phyloP scores from a whole-genome alignment of 148 eudicot species.

The Beta vulgaris region DNA sequence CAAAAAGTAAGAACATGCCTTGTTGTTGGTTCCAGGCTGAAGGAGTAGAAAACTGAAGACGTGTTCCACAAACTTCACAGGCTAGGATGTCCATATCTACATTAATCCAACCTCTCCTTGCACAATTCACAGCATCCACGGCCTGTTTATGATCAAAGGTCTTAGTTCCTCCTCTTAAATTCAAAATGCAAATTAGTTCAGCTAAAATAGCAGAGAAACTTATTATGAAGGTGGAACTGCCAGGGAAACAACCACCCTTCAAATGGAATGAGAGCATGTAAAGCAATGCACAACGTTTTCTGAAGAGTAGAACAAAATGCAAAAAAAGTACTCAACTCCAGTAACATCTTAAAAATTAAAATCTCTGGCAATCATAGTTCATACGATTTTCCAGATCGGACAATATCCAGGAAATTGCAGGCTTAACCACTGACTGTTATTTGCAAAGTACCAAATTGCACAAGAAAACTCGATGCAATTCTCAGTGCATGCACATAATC shows the following conservation, averaged over 20 bases:
- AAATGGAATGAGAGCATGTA: background rate
- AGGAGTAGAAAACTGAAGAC: constrained; percentile 79
- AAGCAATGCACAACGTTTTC: background rate
- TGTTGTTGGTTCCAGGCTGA: constrained; percentile 75
- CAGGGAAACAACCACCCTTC: background rate
- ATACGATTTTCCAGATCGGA: background rate
- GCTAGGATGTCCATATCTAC: constrained; percentile 79
- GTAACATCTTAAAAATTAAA: background rate
- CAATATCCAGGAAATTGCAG: background rate
- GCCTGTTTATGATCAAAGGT: constrained; percentile 39
- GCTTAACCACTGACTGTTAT: background rate
- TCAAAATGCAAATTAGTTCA: background rate
- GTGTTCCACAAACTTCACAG: constrained; percentile 80
- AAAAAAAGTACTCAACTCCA: background rate
- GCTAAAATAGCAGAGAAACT: background rate
- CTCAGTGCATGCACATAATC: background rate
- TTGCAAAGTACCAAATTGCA: constrained; percentile 7
- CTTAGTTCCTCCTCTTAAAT: constrained; percentile 1
- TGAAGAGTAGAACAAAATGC: background rate
- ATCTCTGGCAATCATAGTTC: background rate
- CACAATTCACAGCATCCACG: constrained; percentile 82
- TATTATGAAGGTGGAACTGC: background rate
- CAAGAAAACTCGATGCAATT: background rate
- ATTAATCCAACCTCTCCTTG: constrained; percentile 94
- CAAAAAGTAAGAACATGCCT: constrained; percentile 43